These are phyloP conservation scores for Fusarium falciforme DNA, from an alignment of 2,329 filamentous ascomycete species.

Conservation along the genomic window DNA sequence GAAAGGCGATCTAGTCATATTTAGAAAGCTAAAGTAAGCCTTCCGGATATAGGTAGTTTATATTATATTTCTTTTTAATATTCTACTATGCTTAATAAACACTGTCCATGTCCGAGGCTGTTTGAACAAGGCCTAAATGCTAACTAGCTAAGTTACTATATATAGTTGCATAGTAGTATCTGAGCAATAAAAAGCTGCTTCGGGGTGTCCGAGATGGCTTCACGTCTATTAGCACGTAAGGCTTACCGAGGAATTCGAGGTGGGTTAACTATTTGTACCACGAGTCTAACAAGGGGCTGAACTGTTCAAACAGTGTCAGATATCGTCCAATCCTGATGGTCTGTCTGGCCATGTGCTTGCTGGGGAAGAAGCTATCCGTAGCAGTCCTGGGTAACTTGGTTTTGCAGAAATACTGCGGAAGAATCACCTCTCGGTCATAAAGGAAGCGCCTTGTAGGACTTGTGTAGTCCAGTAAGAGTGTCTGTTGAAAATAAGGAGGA, in stretches of 20 bases:
- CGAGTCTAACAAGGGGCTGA: not conserved
- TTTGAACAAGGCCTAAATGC: no score
- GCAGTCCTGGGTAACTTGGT: not conserved
- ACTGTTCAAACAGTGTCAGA: not conserved
- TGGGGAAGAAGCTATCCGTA: not conserved
- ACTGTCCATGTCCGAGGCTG: no score
- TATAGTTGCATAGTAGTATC: not conserved
- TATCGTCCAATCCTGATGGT: not conserved
- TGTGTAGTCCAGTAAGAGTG: no score
- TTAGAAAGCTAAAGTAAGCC: no score
- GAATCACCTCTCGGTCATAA: not conserved
- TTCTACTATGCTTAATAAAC: no score
- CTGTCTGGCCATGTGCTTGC: not conserved
- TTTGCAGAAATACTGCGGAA: not conserved
- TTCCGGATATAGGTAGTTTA: no score
- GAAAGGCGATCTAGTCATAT: no score
- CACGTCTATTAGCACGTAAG: not conserved
- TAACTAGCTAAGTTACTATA: not conserved
- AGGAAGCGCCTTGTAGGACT: no score
- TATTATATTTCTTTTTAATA: no score
- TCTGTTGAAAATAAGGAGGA: no score
- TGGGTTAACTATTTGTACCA: not conserved
- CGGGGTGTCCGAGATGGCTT: not conserved
- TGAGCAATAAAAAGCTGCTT: not conserved
- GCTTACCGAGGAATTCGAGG: not conserved